A percentile compares a stretch with the other conserved stretches of the same genome.
Conservation (phyloP, 1,284 basidiomycete genomes). For the Ganoderma sinense region DNA sequence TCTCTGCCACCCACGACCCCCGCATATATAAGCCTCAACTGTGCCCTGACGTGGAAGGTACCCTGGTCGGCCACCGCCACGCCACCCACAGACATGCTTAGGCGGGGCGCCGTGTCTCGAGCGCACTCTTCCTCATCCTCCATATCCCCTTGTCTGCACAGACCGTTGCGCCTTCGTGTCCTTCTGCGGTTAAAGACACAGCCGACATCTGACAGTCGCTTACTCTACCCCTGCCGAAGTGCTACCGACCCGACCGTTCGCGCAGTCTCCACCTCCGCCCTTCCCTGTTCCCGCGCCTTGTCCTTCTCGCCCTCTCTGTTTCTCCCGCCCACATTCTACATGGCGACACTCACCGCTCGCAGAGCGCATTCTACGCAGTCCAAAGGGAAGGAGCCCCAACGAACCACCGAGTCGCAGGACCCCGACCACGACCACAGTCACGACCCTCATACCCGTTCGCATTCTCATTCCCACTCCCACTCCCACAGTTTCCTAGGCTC, state of each 20-base stretch:
- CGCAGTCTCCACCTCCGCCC: slow-evolving; percentile 14
- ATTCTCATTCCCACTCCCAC: slow-evolving; percentile 61
- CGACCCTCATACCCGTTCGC: slow-evolving; percentile 37
- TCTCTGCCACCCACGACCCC: slow-evolving; percentile 2
- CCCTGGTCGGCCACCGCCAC: background rate
- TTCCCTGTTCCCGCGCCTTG: background rate
- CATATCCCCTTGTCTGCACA: slow-evolving; percentile 9
- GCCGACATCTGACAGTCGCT: background rate
- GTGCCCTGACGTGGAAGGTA: slow-evolving; percentile 5
- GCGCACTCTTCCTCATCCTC: slow-evolving; percentile 12
- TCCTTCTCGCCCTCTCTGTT: slow-evolving; percentile 6
- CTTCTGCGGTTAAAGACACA: background rate
- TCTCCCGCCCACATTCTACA: slow-evolving; percentile 10
- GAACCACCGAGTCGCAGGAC: slow-evolving; percentile 10
- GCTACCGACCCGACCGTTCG: slow-evolving; percentile 17
- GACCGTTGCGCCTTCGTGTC: background rate
- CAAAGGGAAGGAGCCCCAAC: slow-evolving; percentile 40
- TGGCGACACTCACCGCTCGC: slow-evolving; percentile 34
- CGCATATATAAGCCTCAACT: background rate
- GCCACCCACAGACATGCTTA: slow-evolving; percentile 18
- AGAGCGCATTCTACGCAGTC: slow-evolving; percentile 36
- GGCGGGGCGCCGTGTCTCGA: slow-evolving; percentile 19
- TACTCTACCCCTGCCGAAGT: slow-evolving; percentile 17
- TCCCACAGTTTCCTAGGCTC: slow-evolving; percentile 61
- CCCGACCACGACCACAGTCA: slow-evolving; percentile 38